Evolutionary conservation across 768 basidiomycete genomes (phyloP).

Genomic region (Russula griseocarnosa): DNA sequence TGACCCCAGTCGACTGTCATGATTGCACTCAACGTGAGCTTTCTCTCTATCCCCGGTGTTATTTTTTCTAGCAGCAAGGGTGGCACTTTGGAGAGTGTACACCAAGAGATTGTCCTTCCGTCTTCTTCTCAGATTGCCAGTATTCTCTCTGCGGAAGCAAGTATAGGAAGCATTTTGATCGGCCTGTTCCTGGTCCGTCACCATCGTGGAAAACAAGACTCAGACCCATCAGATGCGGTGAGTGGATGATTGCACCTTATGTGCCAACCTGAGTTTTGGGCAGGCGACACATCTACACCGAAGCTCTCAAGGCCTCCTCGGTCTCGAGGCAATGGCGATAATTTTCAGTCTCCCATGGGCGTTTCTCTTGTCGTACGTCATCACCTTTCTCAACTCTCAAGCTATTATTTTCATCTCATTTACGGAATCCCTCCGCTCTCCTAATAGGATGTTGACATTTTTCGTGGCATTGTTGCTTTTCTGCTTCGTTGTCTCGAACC

Average conservation of each 20-base stretch:
- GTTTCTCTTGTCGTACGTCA: slow-evolving; percentile 19
- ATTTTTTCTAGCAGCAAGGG: background rate
- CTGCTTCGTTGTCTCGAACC: slow-evolving; percentile 17
- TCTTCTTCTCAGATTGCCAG: slow-evolving; percentile 48
- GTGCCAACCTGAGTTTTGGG: background rate
- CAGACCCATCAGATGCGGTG: slow-evolving; percentile 17
- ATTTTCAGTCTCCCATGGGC: slow-evolving; percentile 22
- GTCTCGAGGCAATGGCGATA: slow-evolving; percentile 21
- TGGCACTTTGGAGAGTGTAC: background rate
- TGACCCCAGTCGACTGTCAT: slow-evolving; percentile 34
- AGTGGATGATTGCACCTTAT: background rate
- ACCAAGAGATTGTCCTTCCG: slow-evolving; percentile 21
- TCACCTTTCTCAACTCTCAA: background rate
- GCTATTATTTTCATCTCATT: background rate
- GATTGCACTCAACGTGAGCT: slow-evolving; percentile 35
- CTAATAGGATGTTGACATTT: slow-evolving; percentile 22
- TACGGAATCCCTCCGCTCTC: background rate
- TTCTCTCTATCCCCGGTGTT: slow-evolving; percentile 37
- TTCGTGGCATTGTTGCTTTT: slow-evolving; percentile 19
- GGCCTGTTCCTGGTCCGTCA: slow-evolving; percentile 25
- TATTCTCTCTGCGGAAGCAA: slow-evolving; percentile 46
- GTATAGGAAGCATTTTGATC: slow-evolving; percentile 42
- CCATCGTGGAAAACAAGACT: slow-evolving; percentile 16
- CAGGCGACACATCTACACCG: slow-evolving; percentile 13
- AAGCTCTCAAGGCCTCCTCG: background rate